phyloP scores from a whole-genome alignment of 441 rosid genomes.

The Erodium trifolium region DNA sequence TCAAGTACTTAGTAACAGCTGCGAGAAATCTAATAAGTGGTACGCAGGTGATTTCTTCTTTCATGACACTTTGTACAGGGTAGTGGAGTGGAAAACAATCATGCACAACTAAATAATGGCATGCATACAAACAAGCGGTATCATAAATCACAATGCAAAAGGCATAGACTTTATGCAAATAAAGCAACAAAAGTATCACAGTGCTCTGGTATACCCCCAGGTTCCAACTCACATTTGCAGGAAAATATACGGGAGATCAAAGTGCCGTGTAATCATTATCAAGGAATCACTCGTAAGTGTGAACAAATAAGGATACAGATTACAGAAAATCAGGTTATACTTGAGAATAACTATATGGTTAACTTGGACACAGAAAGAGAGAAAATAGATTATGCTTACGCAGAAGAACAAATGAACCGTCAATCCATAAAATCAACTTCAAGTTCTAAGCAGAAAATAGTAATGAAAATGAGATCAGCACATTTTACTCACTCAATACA shows the following conservation, averaged over 20 bases:
- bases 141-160: neutral
- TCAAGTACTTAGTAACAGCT: neutral
- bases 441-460: neutral
- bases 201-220: neutral
- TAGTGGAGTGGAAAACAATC: neutral
- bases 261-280: neutral
- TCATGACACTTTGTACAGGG: neutral
- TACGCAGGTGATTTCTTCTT: neutral
- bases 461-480: neutral
- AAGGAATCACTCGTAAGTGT: no score
- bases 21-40: neutral
- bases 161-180: neutral
- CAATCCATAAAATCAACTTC: neutral
- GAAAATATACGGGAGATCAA: neutral
- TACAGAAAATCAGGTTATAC: neutral
- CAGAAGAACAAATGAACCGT: neutral
- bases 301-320: no score
- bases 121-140: neutral
- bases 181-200: constrained; percentile 5
- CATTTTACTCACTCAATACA: neutral
- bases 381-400: neutral
- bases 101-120: neutral
- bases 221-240: neutral
- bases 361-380: neutral
- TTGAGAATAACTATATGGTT: neutral